phyloP scores from a whole-genome alignment of 106 monocot species.

The Cymbidium sinense region DNA sequence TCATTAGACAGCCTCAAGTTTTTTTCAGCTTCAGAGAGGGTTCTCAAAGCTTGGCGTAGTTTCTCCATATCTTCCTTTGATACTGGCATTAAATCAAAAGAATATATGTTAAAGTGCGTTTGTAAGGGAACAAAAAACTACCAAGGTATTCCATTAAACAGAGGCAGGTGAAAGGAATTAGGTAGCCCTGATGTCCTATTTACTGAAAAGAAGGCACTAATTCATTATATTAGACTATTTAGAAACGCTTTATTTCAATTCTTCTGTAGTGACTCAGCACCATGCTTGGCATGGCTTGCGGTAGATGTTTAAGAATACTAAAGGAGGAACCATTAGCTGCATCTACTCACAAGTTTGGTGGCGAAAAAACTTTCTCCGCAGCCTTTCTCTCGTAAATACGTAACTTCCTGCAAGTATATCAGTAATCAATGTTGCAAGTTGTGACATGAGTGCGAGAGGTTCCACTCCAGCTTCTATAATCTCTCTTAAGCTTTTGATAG shows the following conservation, averaged over 20 bases:
- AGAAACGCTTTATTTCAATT: neutral
- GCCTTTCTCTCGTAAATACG: slow-evolving; percentile 58
- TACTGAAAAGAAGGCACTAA: neutral
- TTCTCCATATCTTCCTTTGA: slow-evolving; percentile 84
- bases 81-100: slow-evolving; percentile 37
- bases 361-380: slow-evolving; percentile 58
- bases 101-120: neutral
- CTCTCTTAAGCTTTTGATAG: slow-evolving; percentile 80
- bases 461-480: slow-evolving; percentile 85
- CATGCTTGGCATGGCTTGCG: no score
- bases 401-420: slow-evolving; percentile 94
- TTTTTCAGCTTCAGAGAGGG: slow-evolving; percentile 85
- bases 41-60: slow-evolving; percentile 76
- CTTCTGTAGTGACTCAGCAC: neutral
- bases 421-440: slow-evolving; percentile 91
- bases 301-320: neutral
- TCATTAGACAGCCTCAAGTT: slow-evolving; percentile 82
- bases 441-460: slow-evolving; percentile 85
- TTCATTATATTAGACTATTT: neutral
- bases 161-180: neutral
- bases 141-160: neutral
- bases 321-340: slow-evolving; percentile 5
- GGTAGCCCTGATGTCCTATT: neutral
- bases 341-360: slow-evolving; percentile 50
- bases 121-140: neutral